Evolutionary conservation across 2,329 filamentous ascomycete species (phyloP).

Genomic region (Beauveria sp.): DNA sequence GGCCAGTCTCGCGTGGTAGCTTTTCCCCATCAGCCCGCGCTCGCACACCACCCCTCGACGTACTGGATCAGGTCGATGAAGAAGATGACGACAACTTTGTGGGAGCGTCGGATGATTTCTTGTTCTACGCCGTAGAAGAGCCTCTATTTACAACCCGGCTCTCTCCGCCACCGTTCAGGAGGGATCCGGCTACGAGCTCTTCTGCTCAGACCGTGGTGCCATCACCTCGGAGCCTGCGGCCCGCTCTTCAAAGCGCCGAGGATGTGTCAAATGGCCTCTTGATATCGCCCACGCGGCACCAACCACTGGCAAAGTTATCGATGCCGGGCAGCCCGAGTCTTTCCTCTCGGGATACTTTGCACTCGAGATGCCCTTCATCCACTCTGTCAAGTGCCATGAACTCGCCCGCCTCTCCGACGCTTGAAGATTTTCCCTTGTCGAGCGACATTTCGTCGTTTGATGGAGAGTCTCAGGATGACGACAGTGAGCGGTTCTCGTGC

Average conservation of each 20-base stretch:
- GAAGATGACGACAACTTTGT: slow-evolving; percentile 7
- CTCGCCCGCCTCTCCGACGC: slow-evolving; percentile 2
- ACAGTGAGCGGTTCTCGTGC: not conserved
- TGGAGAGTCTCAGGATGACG: not conserved
- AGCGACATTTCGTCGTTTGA: not conserved
- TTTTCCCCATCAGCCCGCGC: not conserved
- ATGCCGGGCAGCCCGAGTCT: not conserved
- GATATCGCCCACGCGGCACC: not conserved
- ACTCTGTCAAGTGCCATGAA: slow-evolving; percentile 1
- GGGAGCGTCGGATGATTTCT: not conserved
- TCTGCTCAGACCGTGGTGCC: slow-evolving; percentile 1
- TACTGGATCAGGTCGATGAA: slow-evolving; percentile 4
- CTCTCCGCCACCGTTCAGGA: slow-evolving; percentile 3
- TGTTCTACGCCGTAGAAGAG: not conserved
- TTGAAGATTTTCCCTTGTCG: not conserved
- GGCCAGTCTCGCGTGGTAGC: not conserved
- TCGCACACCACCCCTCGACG: not conserved
- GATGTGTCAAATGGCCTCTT: not conserved
- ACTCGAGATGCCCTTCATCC: not conserved
- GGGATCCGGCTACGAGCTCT: not conserved
- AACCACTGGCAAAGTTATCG: not conserved
- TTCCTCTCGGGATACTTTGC: not conserved
- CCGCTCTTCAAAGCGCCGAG: not conserved
- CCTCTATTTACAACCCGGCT: not conserved
- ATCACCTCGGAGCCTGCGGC: not conserved